These are phyloP conservation scores for Paramecium caudatum DNA, from an alignment of 73 alveolate genomes.

Conservation along the genomic window DNA sequence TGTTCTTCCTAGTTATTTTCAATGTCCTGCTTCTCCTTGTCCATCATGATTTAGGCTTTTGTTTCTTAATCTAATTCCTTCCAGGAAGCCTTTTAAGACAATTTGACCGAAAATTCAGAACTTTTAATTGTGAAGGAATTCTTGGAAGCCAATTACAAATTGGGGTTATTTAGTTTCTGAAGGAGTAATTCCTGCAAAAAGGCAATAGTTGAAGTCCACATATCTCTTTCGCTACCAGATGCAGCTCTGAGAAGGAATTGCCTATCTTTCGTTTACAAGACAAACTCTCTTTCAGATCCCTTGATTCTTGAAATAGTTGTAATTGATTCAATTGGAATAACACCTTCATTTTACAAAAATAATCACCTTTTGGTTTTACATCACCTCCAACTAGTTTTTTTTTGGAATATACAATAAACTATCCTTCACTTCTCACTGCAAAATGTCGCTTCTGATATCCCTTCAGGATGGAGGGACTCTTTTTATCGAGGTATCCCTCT, in stretches of 20 bases:
- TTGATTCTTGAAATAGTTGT: background rate
- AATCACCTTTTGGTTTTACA: constrained; percentile 45
- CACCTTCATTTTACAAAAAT: constrained; percentile 4
- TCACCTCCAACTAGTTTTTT: background rate
- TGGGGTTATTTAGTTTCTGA: background rate
- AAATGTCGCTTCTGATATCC: constrained; percentile 46
- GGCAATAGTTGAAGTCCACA: constrained; percentile 29
- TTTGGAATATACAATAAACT: background rate
- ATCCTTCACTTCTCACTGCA: constrained; percentile 22
- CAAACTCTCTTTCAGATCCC: constrained; percentile 4
- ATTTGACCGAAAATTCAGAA: background rate
- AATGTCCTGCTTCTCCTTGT: background rate
- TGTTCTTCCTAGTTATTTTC: background rate
- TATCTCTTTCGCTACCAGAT: background rate
- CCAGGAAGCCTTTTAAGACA: background rate
- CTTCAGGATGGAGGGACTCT: constrained; percentile 2
- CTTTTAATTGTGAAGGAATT: background rate
- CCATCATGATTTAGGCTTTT: background rate
- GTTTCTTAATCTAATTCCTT: constrained; percentile 39
- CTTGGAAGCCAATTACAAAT: background rate
- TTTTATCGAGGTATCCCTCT: background rate
- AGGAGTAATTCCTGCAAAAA: background rate
- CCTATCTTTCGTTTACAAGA: background rate
- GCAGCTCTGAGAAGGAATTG: background rate
- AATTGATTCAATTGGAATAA: background rate